A percentile compares a stretch with the other conserved stretches of the same genome.
phyloP scores from a whole-genome alignment of 768 basidiomycete genomes.

The Leucocoprinus leucothites region DNA sequence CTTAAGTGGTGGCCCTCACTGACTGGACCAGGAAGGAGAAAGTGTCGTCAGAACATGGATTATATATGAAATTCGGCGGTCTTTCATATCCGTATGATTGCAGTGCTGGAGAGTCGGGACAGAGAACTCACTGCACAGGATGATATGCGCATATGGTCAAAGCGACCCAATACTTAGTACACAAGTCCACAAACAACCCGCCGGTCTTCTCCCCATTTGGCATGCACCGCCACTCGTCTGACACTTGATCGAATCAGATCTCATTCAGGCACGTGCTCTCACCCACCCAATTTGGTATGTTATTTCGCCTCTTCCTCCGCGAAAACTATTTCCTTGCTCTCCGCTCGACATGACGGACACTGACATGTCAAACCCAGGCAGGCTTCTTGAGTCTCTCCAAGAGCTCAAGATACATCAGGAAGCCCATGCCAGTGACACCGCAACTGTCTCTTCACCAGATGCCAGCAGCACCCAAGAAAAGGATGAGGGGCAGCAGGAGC shows the following conservation, averaged over 20 bases:
- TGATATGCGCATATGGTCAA: constrained; percentile 40
- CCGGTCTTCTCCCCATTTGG: constrained; percentile 6
- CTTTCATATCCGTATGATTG: constrained; percentile 45
- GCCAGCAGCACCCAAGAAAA: constrained; percentile 11
- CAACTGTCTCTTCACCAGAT: constrained; percentile 8
- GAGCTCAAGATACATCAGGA: constrained; percentile 38
- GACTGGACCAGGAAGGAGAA: constrained; percentile 21
- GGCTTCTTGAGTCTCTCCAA: constrained; percentile 44
- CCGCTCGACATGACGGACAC: neutral
- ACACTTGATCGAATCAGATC: constrained; percentile 3
- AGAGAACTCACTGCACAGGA: constrained; percentile 31
- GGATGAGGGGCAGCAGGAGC: constrained; percentile 1
- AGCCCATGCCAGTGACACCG: neutral
- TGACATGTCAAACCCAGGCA: constrained; percentile 16
- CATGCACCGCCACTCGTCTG: constrained; percentile 9
- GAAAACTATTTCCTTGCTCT: neutral
- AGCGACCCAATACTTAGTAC: constrained; percentile 35
- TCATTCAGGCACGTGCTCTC: constrained; percentile 5
- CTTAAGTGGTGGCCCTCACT: constrained; percentile 21
- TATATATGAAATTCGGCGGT: constrained; percentile 47
- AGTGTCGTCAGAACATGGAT: constrained; percentile 25
- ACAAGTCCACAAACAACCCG: neutral
- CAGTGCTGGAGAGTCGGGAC: constrained; percentile 32
- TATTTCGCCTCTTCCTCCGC: neutral
- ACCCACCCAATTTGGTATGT: neutral